phyloP scores from a whole-genome alignment of 176 grass and related monocot species.

The Hordeum vulgare region DNA sequence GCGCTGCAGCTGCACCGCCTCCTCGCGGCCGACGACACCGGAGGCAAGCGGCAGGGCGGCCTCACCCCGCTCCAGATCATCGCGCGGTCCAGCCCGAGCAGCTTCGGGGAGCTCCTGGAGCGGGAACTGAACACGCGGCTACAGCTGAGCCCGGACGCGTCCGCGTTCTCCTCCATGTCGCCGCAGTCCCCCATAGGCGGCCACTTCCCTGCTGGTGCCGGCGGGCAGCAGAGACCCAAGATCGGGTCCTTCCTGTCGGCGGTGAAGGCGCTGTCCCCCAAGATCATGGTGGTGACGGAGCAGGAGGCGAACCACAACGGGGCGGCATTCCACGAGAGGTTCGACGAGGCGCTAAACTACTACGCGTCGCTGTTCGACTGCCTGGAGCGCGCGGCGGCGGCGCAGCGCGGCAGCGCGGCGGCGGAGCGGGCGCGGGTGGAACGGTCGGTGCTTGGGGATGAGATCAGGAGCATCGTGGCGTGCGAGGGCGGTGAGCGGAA shows the following conservation, averaged over 20 bases:
- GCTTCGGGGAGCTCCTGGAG: slow-evolving; percentile 47
- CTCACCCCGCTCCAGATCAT: slow-evolving; percentile 42
- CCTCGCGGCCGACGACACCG: slow-evolving; percentile 19
- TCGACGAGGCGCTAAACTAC: slow-evolving; percentile 50
- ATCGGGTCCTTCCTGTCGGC: slow-evolving; percentile 18
- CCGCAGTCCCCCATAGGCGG: not conserved
- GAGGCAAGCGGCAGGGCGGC: not conserved
- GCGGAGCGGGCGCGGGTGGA: slow-evolving; percentile 36
- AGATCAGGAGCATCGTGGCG: slow-evolving; percentile 42
- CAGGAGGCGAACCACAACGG: slow-evolving; percentile 53
- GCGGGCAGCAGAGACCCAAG: not conserved
- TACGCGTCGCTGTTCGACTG: slow-evolving; percentile 53
- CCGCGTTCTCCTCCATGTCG: not conserved
- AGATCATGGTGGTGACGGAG: slow-evolving; percentile 37
- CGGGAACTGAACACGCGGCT: slow-evolving; percentile 41
- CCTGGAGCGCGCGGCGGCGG: slow-evolving; percentile 25
- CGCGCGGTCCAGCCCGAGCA: slow-evolving; percentile 31
- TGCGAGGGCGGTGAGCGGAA: slow-evolving; percentile 32
- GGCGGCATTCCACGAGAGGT: slow-evolving; percentile 32
- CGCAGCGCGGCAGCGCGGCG: not conserved
- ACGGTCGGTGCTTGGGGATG: slow-evolving; percentile 21
- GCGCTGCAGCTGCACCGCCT: slow-evolving; percentile 47
- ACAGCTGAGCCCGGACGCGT: slow-evolving; percentile 44
- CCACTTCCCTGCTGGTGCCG: not conserved
- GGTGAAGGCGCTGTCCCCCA: slow-evolving; percentile 10